Conservation (phyloP, 768 basidiomycete genomes). For the Terana coerulea region DNA sequence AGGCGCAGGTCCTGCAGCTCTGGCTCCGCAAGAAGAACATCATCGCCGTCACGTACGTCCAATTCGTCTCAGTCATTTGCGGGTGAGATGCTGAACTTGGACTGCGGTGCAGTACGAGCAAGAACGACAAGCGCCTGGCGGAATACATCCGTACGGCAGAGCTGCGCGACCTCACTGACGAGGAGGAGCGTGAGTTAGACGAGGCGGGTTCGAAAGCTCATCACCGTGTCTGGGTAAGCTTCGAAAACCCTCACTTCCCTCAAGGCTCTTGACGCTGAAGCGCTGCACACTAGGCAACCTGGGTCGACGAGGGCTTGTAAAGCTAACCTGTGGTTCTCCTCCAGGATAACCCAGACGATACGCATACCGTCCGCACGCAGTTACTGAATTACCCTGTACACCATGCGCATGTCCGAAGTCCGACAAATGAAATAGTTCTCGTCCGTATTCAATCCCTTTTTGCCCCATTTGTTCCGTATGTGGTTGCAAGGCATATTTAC, state of each 20-base stretch:
- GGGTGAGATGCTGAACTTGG: no score
- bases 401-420: no score
- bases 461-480: no score
- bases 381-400: no score
- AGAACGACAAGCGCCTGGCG: conserved; percentile 38
- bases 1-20: conserved; percentile 25
- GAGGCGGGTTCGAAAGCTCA: conserved; percentile 25
- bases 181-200: conserved; percentile 25
- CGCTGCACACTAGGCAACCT: background rate
- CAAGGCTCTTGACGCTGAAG: background rate
- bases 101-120: conserved; percentile 31
- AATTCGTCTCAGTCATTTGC: background rate
- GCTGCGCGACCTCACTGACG: conserved; percentile 29
- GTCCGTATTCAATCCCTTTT: no score
- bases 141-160: conserved; percentile 44
- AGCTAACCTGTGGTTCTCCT: no score
- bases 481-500: no score
- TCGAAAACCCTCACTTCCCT: background rate
- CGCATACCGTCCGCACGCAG: no score
- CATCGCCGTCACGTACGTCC: conserved; percentile 30
- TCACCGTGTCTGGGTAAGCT: conserved; percentile 25
- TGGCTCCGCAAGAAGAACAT: conserved; percentile 30
- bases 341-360: no score
- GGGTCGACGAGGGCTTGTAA: background rate
- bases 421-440: no score